A percentile compares a stretch with the other conserved stretches of the same genome.
Evolutionary conservation across 305 asterid species (phyloP).

Genomic region (Solanum aculeatissimum): DNA sequence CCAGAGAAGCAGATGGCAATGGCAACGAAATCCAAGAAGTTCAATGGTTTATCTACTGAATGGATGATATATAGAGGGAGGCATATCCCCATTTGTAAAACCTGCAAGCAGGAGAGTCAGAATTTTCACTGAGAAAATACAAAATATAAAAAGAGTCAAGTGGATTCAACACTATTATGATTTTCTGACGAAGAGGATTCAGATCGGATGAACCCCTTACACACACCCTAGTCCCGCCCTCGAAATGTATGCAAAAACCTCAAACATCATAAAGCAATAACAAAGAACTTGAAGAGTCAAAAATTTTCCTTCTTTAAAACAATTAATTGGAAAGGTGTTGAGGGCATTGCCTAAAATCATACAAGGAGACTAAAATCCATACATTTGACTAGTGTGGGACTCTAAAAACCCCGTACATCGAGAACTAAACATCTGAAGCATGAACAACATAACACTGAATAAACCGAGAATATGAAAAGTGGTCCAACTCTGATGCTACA

Average conservation of each 20-base stretch:
- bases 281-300: not conserved
- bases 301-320: too few relatives aligned
- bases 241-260: not conserved
- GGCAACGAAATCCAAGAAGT: constrained; percentile 50
- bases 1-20: constrained; percentile 45
- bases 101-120: constrained; percentile 15
- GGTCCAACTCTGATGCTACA: not conserved
- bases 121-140: not conserved
- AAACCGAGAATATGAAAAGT: not conserved
- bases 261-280: not conserved
- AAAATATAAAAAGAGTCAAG: not conserved
- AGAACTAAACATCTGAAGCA: not conserved
- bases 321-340: too few relatives aligned
- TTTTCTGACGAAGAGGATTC: not conserved
- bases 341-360: too few relatives aligned
- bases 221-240: not conserved
- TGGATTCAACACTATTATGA: not conserved
- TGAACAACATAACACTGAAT: not conserved
- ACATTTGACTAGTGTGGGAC: not conserved
- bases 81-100: constrained; percentile 65
- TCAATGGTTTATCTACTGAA: constrained; percentile 23
- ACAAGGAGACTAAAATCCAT: not conserved
- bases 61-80: constrained; percentile 60
- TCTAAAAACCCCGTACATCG: not conserved
- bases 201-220: not conserved